A percentile compares a stretch with the other conserved stretches of the same genome.
Conservation (phyloP, 768 basidiomycete genomes). For the Pulveroboletus sp. region DNA sequence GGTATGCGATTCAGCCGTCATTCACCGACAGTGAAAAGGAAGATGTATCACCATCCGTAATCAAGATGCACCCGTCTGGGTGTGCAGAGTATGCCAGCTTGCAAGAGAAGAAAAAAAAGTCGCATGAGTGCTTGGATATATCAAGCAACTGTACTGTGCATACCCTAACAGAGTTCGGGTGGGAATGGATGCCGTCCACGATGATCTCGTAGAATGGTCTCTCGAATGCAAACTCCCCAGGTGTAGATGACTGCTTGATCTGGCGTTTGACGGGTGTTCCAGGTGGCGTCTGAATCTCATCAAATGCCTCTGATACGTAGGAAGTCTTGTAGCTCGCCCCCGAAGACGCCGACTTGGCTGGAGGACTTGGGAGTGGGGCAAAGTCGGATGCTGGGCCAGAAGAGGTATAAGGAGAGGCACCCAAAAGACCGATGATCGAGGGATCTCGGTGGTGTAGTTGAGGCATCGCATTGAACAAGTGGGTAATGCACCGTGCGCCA, state of each 20-base stretch:
- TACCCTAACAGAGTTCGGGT: conserved; percentile 86
- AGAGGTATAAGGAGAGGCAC: conserved; percentile 63
- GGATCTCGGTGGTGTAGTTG: conserved; percentile 88
- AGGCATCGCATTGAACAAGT: conserved; percentile 92
- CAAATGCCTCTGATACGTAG: conserved; percentile 56
- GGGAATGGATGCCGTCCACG: conserved; percentile 87
- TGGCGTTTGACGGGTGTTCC: conserved; percentile 38
- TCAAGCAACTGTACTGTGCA: conserved; percentile 20
- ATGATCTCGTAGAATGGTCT: conserved; percentile 87
- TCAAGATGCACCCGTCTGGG: conserved; percentile 81
- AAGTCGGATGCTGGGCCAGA: conserved; percentile 35
- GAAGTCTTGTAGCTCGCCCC: conserved; percentile 14
- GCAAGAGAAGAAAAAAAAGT: neutral
- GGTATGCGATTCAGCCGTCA: neutral
- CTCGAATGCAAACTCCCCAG: conserved; percentile 45
- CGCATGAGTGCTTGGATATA: neutral
- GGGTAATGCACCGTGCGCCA: conserved; percentile 84
- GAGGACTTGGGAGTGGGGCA: conserved; percentile 18
- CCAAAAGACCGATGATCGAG: conserved; percentile 84
- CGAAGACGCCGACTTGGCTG: conserved; percentile 10
- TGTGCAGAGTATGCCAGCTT: conserved; percentile 81
- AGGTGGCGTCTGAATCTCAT: conserved; percentile 54
- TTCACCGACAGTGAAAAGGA: neutral
- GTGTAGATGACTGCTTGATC: conserved; percentile 30
- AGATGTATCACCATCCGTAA: conserved; percentile 71